Evolutionary conservation across 2,329 filamentous ascomycete genomes (phyloP), one percentile per base, ranked within the genome.

Genomic region (Xylaria multiplex): DNA sequence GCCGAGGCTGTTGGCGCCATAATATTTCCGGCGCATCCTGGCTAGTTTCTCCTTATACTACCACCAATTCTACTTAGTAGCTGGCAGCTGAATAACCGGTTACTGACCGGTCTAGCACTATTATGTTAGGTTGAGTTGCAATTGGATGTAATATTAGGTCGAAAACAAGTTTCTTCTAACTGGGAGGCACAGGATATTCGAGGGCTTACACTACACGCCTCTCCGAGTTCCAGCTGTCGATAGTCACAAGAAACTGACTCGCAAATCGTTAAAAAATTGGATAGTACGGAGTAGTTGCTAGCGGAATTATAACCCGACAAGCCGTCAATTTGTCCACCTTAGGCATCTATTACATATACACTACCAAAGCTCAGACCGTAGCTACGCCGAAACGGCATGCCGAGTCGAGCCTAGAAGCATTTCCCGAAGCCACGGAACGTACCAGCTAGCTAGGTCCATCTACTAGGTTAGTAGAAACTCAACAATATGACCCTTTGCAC

Each of bases 1-100:
- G 45, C 65, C 65, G 65, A 67, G 52, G 52, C 56, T 19, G 56
- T 48, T 55, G 64, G 64, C 53, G 46, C 54, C 27, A 52, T 50
- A 42, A 45, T 37, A 50, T 37, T 49, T 46, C 56, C 56, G 56
- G 42, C 24, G 22, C 30, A 49, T 49, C 46, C 46, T 30, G 24
- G 46, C 24, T 49, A 49, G 46, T 42, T 11, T 32, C 22, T 22
- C 22, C 24, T 16, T 42, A 30, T 53, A 37, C 46, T 62, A 65
- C 52, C 43, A 46, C 58, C 40, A 11, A 42, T 62, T 59, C 48
- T 46, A 40, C 37, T 40, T 40, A 40, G 37, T 40, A 37, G 55
- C 19, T 52, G 64, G 48, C 54, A 63, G 59, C 64, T 65, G 58
- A 65, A 54, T 22, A 58, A 43, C 48, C 42, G 54, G 52, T 22